Conservation (phyloP, 768 basidiomycete species). For the Nidularia sp. region DNA sequence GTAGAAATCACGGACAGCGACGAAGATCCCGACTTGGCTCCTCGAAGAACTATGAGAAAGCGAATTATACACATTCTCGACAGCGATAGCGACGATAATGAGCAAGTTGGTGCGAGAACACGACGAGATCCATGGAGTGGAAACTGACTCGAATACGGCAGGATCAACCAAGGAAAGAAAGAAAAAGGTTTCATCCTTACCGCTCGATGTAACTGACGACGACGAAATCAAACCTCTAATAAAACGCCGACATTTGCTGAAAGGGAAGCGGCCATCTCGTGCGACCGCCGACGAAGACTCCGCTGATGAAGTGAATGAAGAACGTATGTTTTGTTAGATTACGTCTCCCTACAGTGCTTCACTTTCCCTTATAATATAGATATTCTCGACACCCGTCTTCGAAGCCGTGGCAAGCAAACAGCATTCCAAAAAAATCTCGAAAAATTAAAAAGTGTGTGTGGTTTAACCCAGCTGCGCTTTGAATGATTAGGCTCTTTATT, state of each 20-base stretch:
- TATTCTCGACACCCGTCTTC: constrained; percentile 62
- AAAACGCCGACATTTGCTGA: constrained; percentile 23
- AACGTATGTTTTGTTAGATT: constrained; percentile 36
- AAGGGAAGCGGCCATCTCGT: constrained; percentile 28
- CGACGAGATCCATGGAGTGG: not conserved
- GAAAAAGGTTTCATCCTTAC: not conserved
- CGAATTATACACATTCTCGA: constrained; percentile 4
- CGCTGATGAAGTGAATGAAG: constrained; percentile 48
- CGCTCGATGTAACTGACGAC: not conserved
- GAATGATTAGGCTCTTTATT: not conserved
- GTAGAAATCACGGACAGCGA: constrained; percentile 6
- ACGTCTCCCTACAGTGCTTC: constrained; percentile 1
- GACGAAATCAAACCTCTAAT: not conserved
- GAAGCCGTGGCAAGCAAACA: constrained; percentile 55
- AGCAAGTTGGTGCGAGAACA: not conserved
- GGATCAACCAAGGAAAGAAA: no score
- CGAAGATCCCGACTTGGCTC: constrained; percentile 6
- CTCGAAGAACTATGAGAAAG: constrained; percentile 7
- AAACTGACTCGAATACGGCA: no score
- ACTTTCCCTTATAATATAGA: constrained; percentile 28
- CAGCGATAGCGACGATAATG: constrained; percentile 6
- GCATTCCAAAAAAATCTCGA: constrained; percentile 62
- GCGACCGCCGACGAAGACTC: constrained; percentile 34
- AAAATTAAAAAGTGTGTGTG: constrained; percentile 41
- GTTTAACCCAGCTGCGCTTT: not conserved